Evolutionary conservation across 768 basidiomycete species (phyloP), one percentile per base, ranked within the genome.

Genomic region (Fistulinella prunicolor): DNA sequence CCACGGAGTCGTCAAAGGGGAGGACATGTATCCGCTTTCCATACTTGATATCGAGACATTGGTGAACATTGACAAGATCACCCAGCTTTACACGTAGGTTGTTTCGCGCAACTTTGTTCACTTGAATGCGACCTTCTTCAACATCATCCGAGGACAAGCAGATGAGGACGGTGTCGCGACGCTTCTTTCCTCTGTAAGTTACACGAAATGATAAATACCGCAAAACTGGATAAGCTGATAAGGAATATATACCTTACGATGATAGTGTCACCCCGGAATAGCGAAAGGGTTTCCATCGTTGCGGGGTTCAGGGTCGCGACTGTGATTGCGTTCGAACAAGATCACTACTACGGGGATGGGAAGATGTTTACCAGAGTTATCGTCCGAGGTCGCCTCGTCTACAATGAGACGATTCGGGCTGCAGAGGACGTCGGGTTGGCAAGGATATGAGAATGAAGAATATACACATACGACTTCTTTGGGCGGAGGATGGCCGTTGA

Each of bases 71-170:
- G 65, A 93, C 93, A 46, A 98, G 79, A 69, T 99, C 96, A 36
- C 90, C 95, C 36, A 98, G 85, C 75, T 97, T 98, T 59, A 98
- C 92, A 46, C 95, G 90, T 39, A 98, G 73, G 73, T 99, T 98
- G 75, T 97, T 95, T 49, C 96, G 91, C n/a, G 96, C 96, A 29
- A 99, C 96, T 71, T 98, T 98, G 85, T 99, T 99, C 73, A 99
- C 75, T 62, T 96, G 94, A 54, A 99, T 94, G 66, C 91, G 90
- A 49, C 96, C 95, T 70, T 98, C 96, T 60, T 97, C 96, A 52
- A 98, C 91, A 53, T 95, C 92, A 62, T 98, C 96, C 34, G 89
- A 89, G 63, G 87, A 89, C 63, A 99, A 70, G 63, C 94, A 96
- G 67, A 98, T 98, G 53, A 99, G 85, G 36, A 99, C 96, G 8